Evolutionary conservation across 768 basidiomycete genomes (phyloP).

Genomic region (Boletus subcaerulescens): DNA sequence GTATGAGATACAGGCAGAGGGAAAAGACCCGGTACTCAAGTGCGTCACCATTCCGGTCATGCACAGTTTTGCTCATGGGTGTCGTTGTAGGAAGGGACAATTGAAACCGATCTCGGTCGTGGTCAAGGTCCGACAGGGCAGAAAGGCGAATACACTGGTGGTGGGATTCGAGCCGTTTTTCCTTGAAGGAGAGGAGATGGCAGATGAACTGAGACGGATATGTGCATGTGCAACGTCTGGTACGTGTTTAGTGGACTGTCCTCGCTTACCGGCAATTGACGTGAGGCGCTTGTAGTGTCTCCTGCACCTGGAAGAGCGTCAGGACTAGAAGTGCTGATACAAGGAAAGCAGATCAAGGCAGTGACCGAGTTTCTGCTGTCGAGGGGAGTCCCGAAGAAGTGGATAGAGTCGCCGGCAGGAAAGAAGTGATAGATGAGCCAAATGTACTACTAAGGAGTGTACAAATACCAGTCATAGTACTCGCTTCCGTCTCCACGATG

Average conservation of each 20-base stretch:
- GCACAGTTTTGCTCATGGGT: neutral
- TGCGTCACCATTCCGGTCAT: constrained; percentile 32
- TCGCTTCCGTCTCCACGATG: constrained; percentile 1
- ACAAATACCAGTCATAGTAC: neutral
- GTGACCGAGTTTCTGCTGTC: constrained; percentile 65
- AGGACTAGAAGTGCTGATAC: constrained; percentile 72
- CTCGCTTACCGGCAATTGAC: neutral
- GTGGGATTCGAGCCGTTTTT: constrained; percentile 79
- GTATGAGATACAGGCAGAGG: constrained; percentile 59
- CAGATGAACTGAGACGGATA: constrained; percentile 69
- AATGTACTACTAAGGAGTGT: no score
- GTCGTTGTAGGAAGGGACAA: constrained; percentile 62
- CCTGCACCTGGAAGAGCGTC: constrained; percentile 56
- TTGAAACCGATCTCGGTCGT: constrained; percentile 67
- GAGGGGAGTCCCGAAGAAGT: constrained; percentile 77
- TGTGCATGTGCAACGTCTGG: constrained; percentile 83
- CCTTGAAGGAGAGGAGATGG: constrained; percentile 66
- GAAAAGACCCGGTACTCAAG: constrained; percentile 59
- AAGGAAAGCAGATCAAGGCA: constrained; percentile 73
- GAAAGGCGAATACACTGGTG: constrained; percentile 73
- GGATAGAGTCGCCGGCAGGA: constrained; percentile 55
- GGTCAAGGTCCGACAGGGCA: constrained; percentile 72
- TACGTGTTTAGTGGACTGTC: constrained; percentile 29
- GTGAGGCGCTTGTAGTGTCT: constrained; percentile 43
- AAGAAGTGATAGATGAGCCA: constrained; percentile 37